These are phyloP conservation scores for Fusarium setosum DNA, from an alignment of 2,329 filamentous ascomycete species.

Conservation along the genomic window DNA sequence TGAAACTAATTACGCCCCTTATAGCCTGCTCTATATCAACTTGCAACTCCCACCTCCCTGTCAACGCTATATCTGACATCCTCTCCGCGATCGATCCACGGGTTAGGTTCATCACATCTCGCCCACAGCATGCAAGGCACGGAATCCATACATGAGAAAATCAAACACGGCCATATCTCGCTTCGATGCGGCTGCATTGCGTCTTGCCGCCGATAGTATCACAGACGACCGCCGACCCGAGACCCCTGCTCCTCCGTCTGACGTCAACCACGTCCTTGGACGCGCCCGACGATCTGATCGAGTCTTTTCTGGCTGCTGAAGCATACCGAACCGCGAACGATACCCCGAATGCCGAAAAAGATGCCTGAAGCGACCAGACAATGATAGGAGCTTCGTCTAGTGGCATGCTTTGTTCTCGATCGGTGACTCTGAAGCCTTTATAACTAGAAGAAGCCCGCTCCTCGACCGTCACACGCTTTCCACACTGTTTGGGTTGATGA, in stretches of 20 bases:
- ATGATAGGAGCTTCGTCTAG: too few species aligned
- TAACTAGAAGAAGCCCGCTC: too few species aligned
- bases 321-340: too few species aligned
- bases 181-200: neutral
- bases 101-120: neutral
- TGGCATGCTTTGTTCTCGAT: too few species aligned
- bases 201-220: neutral
- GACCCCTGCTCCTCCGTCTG: neutral
- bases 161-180: constrained; percentile 6
- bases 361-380: too few species aligned
- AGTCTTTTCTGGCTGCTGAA: neutral
- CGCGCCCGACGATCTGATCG: neutral
- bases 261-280: neutral
- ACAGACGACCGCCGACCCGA: neutral
- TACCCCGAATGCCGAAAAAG: too few species aligned
- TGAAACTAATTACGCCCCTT: neutral
- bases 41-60: neutral
- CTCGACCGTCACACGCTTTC: too few species aligned
- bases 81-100: neutral
- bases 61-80: neutral
- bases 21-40: neutral
- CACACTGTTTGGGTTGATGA: too few species aligned
- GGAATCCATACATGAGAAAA: neutral
- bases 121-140: neutral
- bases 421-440: too few species aligned